Evolutionary conservation across 2,329 filamentous ascomycete species (phyloP).

Genomic region (Plenodomus tracheiphilus): DNA sequence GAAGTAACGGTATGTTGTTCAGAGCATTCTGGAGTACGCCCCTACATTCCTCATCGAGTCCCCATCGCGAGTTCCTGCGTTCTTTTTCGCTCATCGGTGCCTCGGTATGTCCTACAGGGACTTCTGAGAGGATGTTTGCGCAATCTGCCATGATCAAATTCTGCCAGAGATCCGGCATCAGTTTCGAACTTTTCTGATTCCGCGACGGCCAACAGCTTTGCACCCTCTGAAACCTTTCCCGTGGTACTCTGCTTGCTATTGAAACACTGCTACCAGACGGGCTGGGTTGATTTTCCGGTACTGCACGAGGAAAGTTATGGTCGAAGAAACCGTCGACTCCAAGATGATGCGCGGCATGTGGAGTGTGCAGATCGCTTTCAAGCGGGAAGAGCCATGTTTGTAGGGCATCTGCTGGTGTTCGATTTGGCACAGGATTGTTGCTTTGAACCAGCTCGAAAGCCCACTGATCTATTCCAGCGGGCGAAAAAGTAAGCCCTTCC

Average conservation of each 20-base stretch:
- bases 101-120: constrained; percentile 24
- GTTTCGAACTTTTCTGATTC: constrained; percentile 32
- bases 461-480: constrained; percentile 42
- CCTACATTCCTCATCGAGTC: constrained; percentile 43
- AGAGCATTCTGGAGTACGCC: constrained; percentile 44
- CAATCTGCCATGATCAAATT: constrained; percentile 34
- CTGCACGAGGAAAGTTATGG: constrained; percentile 26
- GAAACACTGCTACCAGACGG: constrained; percentile 42
- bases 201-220: constrained; percentile 45
- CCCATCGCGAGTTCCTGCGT: constrained; percentile 41
- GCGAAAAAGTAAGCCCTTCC: constrained; percentile 41
- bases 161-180: constrained; percentile 44
- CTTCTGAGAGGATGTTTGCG: constrained; percentile 42
- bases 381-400: constrained; percentile 44
- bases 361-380: constrained; percentile 33
- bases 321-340: constrained; percentile 38
- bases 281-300: constrained; percentile 32
- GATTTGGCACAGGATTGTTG: constrained; percentile 41
- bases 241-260: constrained; percentile 44
- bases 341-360: constrained; percentile 33
- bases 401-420: constrained; percentile 41
- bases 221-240: constrained; percentile 44
- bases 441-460: constrained; percentile 44
- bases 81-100: constrained; percentile 34
- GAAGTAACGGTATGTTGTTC: constrained; percentile 27